Base-by-base conservation (phyloP, 306 rosid species). In the Vigna trinervia region DNA sequence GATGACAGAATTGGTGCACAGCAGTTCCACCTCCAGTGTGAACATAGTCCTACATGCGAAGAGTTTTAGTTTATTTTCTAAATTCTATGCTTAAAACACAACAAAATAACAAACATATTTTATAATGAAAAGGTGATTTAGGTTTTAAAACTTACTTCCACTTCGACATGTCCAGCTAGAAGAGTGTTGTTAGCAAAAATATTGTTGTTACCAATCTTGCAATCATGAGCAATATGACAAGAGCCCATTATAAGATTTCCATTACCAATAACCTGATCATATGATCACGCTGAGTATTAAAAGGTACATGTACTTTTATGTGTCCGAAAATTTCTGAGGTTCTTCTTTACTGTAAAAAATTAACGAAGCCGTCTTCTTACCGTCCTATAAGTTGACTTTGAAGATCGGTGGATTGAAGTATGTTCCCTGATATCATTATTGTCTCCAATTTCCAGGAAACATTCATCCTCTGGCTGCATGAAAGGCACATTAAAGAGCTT, bases 151-250 rank as follows among this genome's bases (percentile, higher is more conserved):
- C 93, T 86, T 84, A 92, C 97, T 82, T 88, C 99, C 80, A 92
- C 93, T 81, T 86, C 88, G 32, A 95, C 97, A 81, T 90, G 97
- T 47, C 99, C 97, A 47, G 92, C 99, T 38, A 95, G 88, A 74
- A 90, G 95, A 51, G 99, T 95, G 67, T 79, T 88, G 64, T 95
- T 95, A 17, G 97, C 99, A 81, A 95, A 87, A 80, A 95, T 92
- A 78, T 88, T 87, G 80, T 77, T 70, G 86, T 80, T 85, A 28
- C 99, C 97, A 53, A 95, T 73, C 86, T 92, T 95, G 87, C 97
- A 95, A 78, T 95, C 97, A 73, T 92, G 97, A 76, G 99, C 99
- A 80, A 95, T 88, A 85, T 90, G 99, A 87, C 96, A 89, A 58
- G 96, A 90, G 59, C 99, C 99, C 99, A 95, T 95, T 61, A 95